phyloP scores from a whole-genome alignment of 345 rosid genomes.

The Syzygium jambos region DNA sequence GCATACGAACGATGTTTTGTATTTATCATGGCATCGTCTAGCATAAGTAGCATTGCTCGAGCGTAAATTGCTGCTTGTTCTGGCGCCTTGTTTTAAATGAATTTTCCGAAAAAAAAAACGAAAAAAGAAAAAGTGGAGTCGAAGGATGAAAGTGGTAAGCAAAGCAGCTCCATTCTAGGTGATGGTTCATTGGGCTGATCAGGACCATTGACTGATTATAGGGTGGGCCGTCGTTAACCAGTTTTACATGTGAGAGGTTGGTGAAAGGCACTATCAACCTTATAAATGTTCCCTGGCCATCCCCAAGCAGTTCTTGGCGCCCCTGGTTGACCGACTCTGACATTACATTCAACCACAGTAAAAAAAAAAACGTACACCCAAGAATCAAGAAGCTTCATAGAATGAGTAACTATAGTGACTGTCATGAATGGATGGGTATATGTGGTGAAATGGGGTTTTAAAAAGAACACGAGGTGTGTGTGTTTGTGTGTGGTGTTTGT shows the following conservation, averaged over 20 bases:
- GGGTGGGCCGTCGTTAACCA: slow-evolving; percentile 37
- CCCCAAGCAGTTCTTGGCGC: slow-evolving; percentile 7
- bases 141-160: background rate
- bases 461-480: background rate
- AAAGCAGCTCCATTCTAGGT: slow-evolving; percentile 1
- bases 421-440: background rate
- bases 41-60: background rate
- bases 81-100: background rate
- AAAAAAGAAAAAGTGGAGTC: background rate
- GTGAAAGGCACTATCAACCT: slow-evolving; percentile 42
- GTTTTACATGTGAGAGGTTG: slow-evolving; percentile 40
- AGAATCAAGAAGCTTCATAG: background rate
- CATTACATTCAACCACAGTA: background rate
- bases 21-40: background rate
- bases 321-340: slow-evolving; percentile 1
- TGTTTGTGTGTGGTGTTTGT: background rate
- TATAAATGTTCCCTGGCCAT: slow-evolving; percentile 9
- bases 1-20: background rate
- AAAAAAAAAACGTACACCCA: background rate
- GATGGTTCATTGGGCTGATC: slow-evolving; percentile 5
- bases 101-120: background rate
- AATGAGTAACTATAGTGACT: background rate
- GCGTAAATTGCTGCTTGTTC: background rate
- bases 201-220: slow-evolving; percentile 22
- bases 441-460: background rate